These are phyloP conservation scores for Cornus controversa DNA, from an alignment of 148 eudicot species.

Conservation along the genomic window DNA sequence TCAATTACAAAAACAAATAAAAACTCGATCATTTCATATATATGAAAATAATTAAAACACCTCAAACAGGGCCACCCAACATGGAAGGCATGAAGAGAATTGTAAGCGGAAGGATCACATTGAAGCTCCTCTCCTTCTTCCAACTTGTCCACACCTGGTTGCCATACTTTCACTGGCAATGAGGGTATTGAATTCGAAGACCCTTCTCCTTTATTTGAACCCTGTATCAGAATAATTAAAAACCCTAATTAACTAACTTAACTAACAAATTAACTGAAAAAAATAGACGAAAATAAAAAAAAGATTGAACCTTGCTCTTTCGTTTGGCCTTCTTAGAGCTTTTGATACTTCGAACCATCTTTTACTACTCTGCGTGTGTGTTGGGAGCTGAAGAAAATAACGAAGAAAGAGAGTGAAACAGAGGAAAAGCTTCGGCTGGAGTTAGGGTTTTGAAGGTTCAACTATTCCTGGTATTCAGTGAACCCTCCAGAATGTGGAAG, in stretches of 20 bases:
- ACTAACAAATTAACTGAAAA: not conserved
- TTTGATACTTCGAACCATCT: slow-evolving; percentile 74
- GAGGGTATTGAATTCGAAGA: slow-evolving; percentile 38
- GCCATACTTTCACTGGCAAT: slow-evolving; percentile 76
- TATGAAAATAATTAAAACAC: slow-evolving; percentile 19
- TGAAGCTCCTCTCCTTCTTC: slow-evolving; percentile 92
- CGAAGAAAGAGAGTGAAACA: not conserved
- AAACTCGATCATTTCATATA: not conserved
- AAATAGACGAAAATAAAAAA: not conserved
- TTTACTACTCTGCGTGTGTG: not conserved
- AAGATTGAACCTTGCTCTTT: slow-evolving; percentile 55
- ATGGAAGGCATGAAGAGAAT: slow-evolving; percentile 87
- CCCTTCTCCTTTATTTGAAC: slow-evolving; percentile 51
- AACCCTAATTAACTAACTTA: not conserved
- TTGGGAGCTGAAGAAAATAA: slow-evolving; percentile 2
- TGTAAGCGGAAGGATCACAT: slow-evolving; percentile 87
- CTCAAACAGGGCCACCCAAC: slow-evolving; percentile 97
- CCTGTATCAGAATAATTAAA: slow-evolving; percentile 26
- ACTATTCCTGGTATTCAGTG: not conserved
- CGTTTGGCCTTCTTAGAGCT: slow-evolving; percentile 64
- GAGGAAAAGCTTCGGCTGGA: not conserved
- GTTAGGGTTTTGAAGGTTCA: slow-evolving; percentile 15
- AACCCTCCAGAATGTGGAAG: too few relatives aligned
- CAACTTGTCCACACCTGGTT: slow-evolving; percentile 76
- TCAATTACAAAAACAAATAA: not conserved